Evolutionary conservation across 2,329 filamentous ascomycete species (phyloP), one percentile per base, ranked within the genome.

Genomic region (Diaporthe citrichinensis): DNA sequence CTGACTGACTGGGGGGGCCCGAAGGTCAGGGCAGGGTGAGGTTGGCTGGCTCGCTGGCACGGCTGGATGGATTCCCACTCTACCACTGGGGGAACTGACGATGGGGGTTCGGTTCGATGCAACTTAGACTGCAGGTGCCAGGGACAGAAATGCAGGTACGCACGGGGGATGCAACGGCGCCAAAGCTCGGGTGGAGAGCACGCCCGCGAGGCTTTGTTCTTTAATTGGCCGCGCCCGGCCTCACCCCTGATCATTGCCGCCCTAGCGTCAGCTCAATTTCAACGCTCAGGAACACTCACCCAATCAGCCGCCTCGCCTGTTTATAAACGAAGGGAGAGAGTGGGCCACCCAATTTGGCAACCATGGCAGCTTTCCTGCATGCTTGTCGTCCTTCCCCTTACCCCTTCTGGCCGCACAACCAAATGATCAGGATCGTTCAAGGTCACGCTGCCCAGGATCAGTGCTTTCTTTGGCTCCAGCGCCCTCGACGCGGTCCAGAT

Each of bases 251-350:
- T 62, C 53, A 65, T 53, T 71, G 62, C 76, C 73, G 69, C 73
- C 69, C 55, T 73, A 73, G 71, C 71, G 71, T 65, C 58, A 62
- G 76, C 76, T 71, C 71, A 75, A 77, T 77, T 77, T 77, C 76
- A 71, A 62, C 44, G 55, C 58, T 80, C 80, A 67, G 76, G 76
- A 78, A 79, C 81, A 57, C 53, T 36, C 36, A 41, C 61, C 76
- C 76, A 77, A 75, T 77, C 73, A 77, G 25, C 25, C 36, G 62
- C 36, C 41, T n/a, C 55, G 79, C 20, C 20, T 71, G 20, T 65
- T 65, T n/a, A 12, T 65, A 69, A 62, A 82, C 80, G 79, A 79
- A 77, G 28, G 79, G 80, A 34, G 76, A 73, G 77, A 75, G 78
- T 79, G 78, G 78, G 78, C 34, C 68, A 51, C 57, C 75, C 74